Evolutionary conservation across 2,329 filamentous ascomycete species (phyloP).

Genomic region (Cladophialophora psammophila): DNA sequence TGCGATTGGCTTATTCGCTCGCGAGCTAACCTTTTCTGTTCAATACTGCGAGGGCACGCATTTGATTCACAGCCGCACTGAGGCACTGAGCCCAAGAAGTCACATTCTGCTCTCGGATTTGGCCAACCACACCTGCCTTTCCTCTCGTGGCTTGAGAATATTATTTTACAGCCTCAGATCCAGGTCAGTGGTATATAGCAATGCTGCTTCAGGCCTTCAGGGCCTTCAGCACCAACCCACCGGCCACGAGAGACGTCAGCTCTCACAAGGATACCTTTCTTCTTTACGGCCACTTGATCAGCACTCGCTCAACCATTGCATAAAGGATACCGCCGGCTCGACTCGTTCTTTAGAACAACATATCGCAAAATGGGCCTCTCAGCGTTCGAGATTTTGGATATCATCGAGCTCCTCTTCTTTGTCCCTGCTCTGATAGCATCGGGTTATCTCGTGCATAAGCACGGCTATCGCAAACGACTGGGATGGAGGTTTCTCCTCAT

Average conservation of each 20-base stretch:
- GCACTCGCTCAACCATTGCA: neutral
- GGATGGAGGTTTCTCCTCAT: constrained; percentile 64
- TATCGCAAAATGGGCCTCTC: constrained; percentile 28
- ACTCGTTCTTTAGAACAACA: neutral
- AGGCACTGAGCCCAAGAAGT: neutral
- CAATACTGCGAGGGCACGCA: neutral
- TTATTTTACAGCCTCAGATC: neutral
- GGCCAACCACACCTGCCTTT: neutral
- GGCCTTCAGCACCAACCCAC: neutral
- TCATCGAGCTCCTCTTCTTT: constrained; percentile 49
- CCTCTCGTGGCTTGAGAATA: neutral
- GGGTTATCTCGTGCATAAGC: constrained; percentile 45
- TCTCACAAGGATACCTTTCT: neutral
- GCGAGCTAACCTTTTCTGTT: neutral
- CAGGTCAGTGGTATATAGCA: neutral
- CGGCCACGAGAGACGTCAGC: neutral
- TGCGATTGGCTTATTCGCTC: neutral
- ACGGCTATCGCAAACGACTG: constrained; percentile 52
- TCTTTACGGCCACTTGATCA: neutral
- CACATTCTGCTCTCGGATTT: neutral
- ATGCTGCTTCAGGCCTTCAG: neutral
- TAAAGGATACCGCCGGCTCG: neutral
- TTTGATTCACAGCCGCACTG: neutral
- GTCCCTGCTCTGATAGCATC: constrained; percentile 46
- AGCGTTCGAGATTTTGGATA: constrained; percentile 35